Conservation (phyloP, 2,329 filamentous ascomycete genomes). For the Alternaria hordeiaustralica region DNA sequence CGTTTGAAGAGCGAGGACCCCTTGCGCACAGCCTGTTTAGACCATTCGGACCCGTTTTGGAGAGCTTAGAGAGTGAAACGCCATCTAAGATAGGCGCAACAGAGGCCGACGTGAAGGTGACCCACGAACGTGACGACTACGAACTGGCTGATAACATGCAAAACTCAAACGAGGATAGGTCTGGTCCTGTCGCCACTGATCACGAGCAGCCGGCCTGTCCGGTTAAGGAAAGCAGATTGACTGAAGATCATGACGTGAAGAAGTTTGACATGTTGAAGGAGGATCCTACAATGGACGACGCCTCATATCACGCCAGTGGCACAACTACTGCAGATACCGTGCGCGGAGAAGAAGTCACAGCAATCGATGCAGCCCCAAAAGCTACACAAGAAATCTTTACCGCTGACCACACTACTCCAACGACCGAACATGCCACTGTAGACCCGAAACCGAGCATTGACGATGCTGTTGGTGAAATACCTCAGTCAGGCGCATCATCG, state of each 20-base stretch:
- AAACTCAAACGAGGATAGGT: conserved; percentile 36
- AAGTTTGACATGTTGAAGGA: conserved; percentile 23
- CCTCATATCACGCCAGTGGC: not conserved
- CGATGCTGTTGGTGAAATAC: not conserved
- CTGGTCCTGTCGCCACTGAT: conserved; percentile 30
- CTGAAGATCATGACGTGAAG: not conserved
- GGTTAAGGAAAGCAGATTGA: not conserved
- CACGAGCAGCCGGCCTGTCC: conserved; percentile 25
- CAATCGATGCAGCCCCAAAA: not conserved
- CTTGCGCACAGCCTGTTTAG: conserved; percentile 41
- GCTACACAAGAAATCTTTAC: not conserved
- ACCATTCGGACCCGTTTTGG: conserved; percentile 36
- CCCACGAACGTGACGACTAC: conserved; percentile 23
- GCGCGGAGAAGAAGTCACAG: not conserved
- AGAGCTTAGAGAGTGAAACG: conserved; percentile 30
- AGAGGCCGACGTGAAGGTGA: conserved; percentile 11
- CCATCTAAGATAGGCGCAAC: conserved; percentile 10
- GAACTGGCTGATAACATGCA: conserved; percentile 33
- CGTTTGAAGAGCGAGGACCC: conserved; percentile 29
- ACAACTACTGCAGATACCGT: not conserved
- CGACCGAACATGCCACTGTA: not conserved
- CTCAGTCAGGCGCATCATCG: not conserved
- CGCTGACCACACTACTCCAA: not conserved
- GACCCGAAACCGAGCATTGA: not conserved
- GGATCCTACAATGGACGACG: conserved; percentile 4